phyloP scores from a whole-genome alignment of 2,329 filamentous ascomycete genomes.

The Claviceps cyperi region DNA sequence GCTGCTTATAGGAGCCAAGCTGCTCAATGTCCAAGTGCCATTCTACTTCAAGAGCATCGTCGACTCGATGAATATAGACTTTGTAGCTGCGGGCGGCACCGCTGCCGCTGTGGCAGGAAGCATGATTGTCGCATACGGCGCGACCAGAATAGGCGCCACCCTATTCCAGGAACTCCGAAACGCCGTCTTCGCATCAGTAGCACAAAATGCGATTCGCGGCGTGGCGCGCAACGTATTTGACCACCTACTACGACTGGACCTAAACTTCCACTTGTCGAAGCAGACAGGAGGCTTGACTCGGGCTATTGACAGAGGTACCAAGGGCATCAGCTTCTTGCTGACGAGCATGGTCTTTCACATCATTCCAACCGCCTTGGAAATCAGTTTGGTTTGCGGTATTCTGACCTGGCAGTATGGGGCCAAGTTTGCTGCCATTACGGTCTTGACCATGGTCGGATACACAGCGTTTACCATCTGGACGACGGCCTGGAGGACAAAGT shows the following conservation, averaged over 20 bases:
- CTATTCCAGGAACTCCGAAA: constrained; percentile 89
- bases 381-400: constrained; percentile 89
- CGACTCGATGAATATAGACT: constrained; percentile 94
- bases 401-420: constrained; percentile 90
- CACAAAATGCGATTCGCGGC: constrained; percentile 85
- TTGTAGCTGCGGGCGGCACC: constrained; percentile 72
- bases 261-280: constrained; percentile 85
- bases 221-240: constrained; percentile 89
- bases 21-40: constrained; percentile 92
- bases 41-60: constrained; percentile 99
- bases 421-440: constrained; percentile 84
- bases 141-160: constrained; percentile 74
- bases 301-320: constrained; percentile 91
- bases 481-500: constrained; percentile 94
- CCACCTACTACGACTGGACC: constrained; percentile 74
- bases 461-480: constrained; percentile 95
- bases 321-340: constrained; percentile 92
- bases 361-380: constrained; percentile 83
- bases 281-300: constrained; percentile 90
- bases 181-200: constrained; percentile 90
- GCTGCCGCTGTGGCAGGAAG: constrained; percentile 79
- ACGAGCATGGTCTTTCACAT: constrained; percentile 99
- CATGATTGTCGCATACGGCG: constrained; percentile 87
- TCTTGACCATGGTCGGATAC: constrained; percentile 82
- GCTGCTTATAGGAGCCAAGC: constrained; percentile 77